Evolutionary conservation across 139 green algal species (phyloP).

Genomic region (Coelastrella sp.): DNA sequence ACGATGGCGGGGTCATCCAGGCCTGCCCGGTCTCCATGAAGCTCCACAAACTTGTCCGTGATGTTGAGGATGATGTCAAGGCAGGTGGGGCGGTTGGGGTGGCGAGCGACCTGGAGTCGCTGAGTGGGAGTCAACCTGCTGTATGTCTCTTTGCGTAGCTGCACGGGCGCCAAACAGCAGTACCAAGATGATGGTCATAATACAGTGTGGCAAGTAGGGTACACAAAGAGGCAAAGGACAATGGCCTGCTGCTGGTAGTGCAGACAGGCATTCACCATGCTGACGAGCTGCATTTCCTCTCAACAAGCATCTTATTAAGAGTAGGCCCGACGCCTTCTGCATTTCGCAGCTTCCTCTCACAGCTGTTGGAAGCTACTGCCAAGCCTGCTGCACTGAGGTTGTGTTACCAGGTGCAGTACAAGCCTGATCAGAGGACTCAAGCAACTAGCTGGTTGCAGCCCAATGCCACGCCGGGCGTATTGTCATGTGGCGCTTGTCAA

Average conservation of each 20-base stretch:
- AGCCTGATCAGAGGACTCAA: not conserved
- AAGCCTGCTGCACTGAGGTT: too few species aligned
- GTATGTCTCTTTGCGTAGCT: slow-evolving; percentile 96
- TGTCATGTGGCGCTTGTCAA: not conserved
- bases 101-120: slow-evolving; percentile 93
- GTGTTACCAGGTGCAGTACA: not conserved
- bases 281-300: too few species aligned
- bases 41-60: slow-evolving; percentile 95
- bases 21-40: slow-evolving; percentile 94
- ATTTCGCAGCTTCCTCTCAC: too few species aligned
- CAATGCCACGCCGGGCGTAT: not conserved
- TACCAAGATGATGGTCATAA: not conserved
- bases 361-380: too few species aligned
- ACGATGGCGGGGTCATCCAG: slow-evolving; percentile 96
- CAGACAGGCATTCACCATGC: too few species aligned
- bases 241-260: too few species aligned
- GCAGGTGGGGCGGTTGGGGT: slow-evolving; percentile 96
- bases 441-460: not conserved
- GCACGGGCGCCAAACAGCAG: slow-evolving; percentile 26
- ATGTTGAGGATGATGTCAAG: slow-evolving; percentile 98
- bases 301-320: too few species aligned
- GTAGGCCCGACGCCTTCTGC: too few species aligned
- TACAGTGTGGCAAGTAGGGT: too few species aligned
- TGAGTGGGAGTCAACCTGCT: slow-evolving; percentile 91
- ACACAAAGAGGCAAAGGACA: too few species aligned